Evolutionary conservation across 2,329 filamentous ascomycete species (phyloP).

Genomic region (Xylariaceae sp.): DNA sequence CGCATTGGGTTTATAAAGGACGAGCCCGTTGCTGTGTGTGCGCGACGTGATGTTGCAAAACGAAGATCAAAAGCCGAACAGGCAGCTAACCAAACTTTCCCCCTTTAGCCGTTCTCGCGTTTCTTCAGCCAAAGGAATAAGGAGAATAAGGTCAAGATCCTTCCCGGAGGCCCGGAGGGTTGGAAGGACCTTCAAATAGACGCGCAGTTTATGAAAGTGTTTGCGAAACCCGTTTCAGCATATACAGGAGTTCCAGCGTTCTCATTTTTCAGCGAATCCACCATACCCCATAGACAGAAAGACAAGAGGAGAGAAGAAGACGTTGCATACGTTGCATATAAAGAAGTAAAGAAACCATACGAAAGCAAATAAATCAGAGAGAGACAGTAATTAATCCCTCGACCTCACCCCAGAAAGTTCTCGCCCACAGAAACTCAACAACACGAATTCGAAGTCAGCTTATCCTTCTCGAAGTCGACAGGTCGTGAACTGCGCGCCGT

Average conservation of each 20-base stretch:
- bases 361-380: neutral
- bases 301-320: constrained; percentile 1
- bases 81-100: neutral
- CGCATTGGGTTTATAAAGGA: neutral
- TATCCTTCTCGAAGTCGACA: constrained; percentile 28
- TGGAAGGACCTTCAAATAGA: constrained; percentile 19
- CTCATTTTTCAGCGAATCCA: constrained; percentile 3
- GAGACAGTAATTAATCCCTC: neutral
- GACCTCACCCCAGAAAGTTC: neutral
- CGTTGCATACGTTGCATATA: neutral
- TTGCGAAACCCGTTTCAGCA: constrained; percentile 6
- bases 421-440: constrained; percentile 4
- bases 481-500: constrained; percentile 21
- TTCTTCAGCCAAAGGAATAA: constrained; percentile 48
- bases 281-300: constrained; percentile 10
- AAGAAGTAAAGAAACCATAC: neutral
- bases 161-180: neutral
- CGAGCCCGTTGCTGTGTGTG: neutral
- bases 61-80: neutral
- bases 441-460: constrained; percentile 21
- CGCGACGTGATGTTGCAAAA: neutral
- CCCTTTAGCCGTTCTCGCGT: constrained; percentile 55
- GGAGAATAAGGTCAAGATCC: neutral
- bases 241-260: constrained; percentile 16
- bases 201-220: constrained; percentile 21